Evolutionary conservation across 805 yeast genomes (phyloP).

Genomic region (Suhomyces sp.): DNA sequence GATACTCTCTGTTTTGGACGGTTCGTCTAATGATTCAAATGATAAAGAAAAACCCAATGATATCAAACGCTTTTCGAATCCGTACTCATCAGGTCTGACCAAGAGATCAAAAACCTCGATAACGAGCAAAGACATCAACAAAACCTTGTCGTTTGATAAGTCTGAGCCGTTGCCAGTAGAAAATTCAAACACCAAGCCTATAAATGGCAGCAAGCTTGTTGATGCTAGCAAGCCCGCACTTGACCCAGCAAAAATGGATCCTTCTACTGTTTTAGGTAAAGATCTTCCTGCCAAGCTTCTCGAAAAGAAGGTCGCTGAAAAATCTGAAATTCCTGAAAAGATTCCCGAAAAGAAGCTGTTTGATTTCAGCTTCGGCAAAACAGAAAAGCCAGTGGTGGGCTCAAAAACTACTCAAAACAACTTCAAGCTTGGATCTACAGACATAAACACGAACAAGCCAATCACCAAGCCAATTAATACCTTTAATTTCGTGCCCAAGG

Average conservation of each 20-base stretch:
- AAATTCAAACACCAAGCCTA: neutral
- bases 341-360: slow-evolving; percentile 3
- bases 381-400: neutral
- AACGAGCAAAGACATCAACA: slow-evolving; percentile 36
- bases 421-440: neutral
- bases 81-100: slow-evolving; percentile 9
- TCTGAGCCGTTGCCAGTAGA: slow-evolving; percentile 22
- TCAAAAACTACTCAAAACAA: neutral
- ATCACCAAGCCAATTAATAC: neutral
- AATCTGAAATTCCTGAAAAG: neutral
- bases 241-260: neutral
- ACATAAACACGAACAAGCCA: neutral
- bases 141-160: slow-evolving; percentile 33
- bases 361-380: slow-evolving; percentile 2
- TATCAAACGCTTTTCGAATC: slow-evolving; percentile 9
- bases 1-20: slow-evolving; percentile 37
- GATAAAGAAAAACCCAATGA: neutral
- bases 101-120: slow-evolving; percentile 9
- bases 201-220: neutral
- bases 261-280: neutral
- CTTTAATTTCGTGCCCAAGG: neutral
- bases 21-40: slow-evolving; percentile 1
- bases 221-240: neutral
- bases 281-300: neutral
- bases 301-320: slow-evolving; percentile 1